Conservation (phyloP, 1,284 basidiomycete species). For the Entoloma clypeatum region DNA sequence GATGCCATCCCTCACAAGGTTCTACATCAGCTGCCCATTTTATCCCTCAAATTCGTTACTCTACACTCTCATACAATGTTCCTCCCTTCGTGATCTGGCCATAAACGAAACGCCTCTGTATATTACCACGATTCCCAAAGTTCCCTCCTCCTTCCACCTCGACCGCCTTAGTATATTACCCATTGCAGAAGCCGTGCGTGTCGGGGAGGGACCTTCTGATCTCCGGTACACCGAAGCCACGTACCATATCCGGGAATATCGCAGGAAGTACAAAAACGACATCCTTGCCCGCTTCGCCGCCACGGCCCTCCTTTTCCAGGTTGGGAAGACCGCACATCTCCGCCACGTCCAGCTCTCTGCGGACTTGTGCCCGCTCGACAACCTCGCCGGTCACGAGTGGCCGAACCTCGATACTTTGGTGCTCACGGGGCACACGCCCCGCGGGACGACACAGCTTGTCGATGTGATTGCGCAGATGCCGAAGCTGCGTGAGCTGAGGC, state of each 20-base stretch:
- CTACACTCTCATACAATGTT: slow-evolving; percentile 29
- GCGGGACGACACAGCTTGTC: slow-evolving; percentile 24
- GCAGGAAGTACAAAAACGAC: slow-evolving; percentile 32
- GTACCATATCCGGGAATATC: slow-evolving; percentile 34
- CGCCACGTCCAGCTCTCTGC: slow-evolving; percentile 32
- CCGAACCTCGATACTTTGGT: slow-evolving; percentile 32
- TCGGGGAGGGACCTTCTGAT: slow-evolving; percentile 36
- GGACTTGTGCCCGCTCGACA: slow-evolving; percentile 28
- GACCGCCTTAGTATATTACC: slow-evolving; percentile 31
- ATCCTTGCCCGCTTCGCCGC: slow-evolving; percentile 28
- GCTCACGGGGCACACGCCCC: slow-evolving; percentile 32
- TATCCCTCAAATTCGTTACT: slow-evolving; percentile 33
- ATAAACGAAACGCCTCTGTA: slow-evolving; percentile 36
- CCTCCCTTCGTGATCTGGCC: slow-evolving; percentile 31
- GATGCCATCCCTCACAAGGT: slow-evolving; percentile 30
- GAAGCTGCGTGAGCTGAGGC: slow-evolving; percentile 29
- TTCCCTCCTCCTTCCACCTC: slow-evolving; percentile 28
- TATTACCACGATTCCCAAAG: slow-evolving; percentile 26
- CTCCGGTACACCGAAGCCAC: slow-evolving; percentile 28
- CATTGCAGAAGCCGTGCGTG: slow-evolving; percentile 34
- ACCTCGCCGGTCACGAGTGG: slow-evolving; percentile 29
- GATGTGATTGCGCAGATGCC: slow-evolving; percentile 34
- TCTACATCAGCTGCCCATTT: slow-evolving; percentile 36
- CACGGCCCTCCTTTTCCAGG: slow-evolving; percentile 27
- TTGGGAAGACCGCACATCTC: slow-evolving; percentile 27